Percentiles rank a stretch among this genome's conserved stretches.
These are phyloP conservation scores for Globisporangium parvum DNA, from an alignment of 352 stramenopile genomes.

Conservation along the genomic window DNA sequence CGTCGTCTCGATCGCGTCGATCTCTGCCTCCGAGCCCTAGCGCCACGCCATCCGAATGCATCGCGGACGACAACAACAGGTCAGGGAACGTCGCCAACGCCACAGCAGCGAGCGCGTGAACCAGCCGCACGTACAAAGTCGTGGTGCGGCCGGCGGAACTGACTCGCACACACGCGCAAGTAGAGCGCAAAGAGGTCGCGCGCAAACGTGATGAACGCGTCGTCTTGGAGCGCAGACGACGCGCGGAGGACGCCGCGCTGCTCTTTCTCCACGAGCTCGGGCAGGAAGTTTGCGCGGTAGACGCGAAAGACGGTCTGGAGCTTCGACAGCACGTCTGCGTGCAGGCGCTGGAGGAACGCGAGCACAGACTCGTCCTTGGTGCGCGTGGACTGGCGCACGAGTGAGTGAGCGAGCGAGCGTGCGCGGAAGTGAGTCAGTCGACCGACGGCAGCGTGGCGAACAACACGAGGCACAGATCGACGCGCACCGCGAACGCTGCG, in stretches of 20 bases:
- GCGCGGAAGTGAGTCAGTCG: too few relatives aligned
- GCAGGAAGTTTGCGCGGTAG: slow-evolving; percentile 63
- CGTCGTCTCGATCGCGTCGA: slow-evolving; percentile 23
- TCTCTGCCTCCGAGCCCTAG: slow-evolving; percentile 47
- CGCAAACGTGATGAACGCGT: slow-evolving; percentile 65
- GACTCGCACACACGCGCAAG: slow-evolving; percentile 33
- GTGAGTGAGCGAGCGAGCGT: background rate
- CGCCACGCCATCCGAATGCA: background rate
- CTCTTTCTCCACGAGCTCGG: slow-evolving; percentile 35
- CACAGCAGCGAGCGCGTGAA: background rate
- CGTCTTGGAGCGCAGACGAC: slow-evolving; percentile 45
- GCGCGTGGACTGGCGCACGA: background rate
- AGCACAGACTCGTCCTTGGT: slow-evolving; percentile 35
- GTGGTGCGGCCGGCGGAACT: slow-evolving; percentile 45
- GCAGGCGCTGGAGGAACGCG: slow-evolving; percentile 49
- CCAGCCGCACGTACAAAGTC: slow-evolving; percentile 43
- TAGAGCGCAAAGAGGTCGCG: slow-evolving; percentile 65
- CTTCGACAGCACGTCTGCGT: slow-evolving; percentile 39
- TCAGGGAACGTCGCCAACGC: background rate
- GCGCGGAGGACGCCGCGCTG: slow-evolving; percentile 24
- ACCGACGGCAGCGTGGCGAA: too few relatives aligned
- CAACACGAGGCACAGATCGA: background rate
- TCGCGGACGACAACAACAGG: too few relatives aligned
- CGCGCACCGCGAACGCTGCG: slow-evolving; percentile 29
- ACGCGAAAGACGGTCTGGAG: slow-evolving; percentile 54